Percentiles rank a stretch among this genome's conserved stretches.
These are phyloP conservation scores for Trichophyton verrucosum DNA, from an alignment of 2,329 filamentous ascomycete genomes.

Conservation along the genomic window DNA sequence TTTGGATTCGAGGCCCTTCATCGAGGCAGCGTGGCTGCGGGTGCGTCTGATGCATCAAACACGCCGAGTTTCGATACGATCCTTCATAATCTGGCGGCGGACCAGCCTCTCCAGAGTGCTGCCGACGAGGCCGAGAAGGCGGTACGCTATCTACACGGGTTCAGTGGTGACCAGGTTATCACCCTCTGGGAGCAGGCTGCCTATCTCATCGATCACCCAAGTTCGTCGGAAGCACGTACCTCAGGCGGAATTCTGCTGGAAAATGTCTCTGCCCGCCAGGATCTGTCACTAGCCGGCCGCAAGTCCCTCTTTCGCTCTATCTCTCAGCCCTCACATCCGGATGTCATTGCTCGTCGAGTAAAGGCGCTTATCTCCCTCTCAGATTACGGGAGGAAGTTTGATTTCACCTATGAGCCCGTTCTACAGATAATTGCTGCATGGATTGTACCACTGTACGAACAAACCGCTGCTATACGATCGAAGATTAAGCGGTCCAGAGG, in stretches of 20 bases:
- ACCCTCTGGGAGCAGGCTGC: slow-evolving; percentile 29
- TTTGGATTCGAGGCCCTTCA: slow-evolving; percentile 32
- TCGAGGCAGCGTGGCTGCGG: slow-evolving; percentile 25
- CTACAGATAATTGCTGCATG: slow-evolving; percentile 30
- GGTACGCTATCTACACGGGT: slow-evolving; percentile 24
- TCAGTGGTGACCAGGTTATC: slow-evolving; percentile 29
- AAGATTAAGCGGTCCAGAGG: slow-evolving; percentile 28
- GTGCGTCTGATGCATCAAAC: slow-evolving; percentile 27
- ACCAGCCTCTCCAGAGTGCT: slow-evolving; percentile 24
- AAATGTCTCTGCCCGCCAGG: slow-evolving; percentile 27
- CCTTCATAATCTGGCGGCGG: slow-evolving; percentile 25
- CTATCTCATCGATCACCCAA: slow-evolving; percentile 26
- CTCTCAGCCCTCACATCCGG: slow-evolving; percentile 22
- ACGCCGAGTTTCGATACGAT: slow-evolving; percentile 28
- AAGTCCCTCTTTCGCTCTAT: slow-evolving; percentile 27
- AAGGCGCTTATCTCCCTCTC: slow-evolving; percentile 30
- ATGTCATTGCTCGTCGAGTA: slow-evolving; percentile 28
- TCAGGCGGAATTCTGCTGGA: slow-evolving; percentile 27
- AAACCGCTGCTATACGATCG: slow-evolving; percentile 25
- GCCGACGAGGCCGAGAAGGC: slow-evolving; percentile 29
- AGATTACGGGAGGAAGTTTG: slow-evolving; percentile 33
- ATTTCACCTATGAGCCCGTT: slow-evolving; percentile 29
- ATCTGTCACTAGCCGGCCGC: slow-evolving; percentile 26
- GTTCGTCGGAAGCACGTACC: slow-evolving; percentile 25
- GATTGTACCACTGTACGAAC: slow-evolving; percentile 28